Evolutionary conservation across 306 rosid species (phyloP).

Genomic region (Dalbergia cochinchinensis): DNA sequence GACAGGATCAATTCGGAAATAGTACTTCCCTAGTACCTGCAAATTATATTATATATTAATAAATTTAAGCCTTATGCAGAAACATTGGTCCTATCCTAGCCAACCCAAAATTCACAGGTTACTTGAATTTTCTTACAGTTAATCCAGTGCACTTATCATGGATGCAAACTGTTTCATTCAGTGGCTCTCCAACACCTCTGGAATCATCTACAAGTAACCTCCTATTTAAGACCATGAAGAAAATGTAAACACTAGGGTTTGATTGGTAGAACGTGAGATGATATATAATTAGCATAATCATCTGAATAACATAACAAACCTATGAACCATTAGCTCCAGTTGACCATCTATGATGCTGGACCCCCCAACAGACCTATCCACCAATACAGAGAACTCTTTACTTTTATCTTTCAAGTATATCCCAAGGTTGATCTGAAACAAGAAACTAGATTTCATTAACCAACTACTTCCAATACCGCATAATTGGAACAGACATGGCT

Average conservation of each 20-base stretch:
- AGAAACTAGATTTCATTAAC: conserved; percentile 36
- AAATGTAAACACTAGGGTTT: conserved; percentile 25
- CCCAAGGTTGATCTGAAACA: conserved; percentile 78
- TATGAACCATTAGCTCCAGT: conserved; percentile 85
- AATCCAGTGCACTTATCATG: conserved; percentile 72
- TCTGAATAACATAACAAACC: conserved; percentile 55
- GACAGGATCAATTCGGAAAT: conserved; percentile 78
- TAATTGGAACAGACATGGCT: conserved; percentile 20
- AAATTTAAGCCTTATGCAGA: conserved; percentile 28
- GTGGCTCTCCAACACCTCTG: conserved; percentile 88
- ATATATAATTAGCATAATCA: conserved; percentile 8
- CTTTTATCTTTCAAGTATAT: conserved; percentile 66
- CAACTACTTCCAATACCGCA: conserved; percentile 3
- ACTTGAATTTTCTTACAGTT: conserved; percentile 63
- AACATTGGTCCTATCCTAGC: conserved; percentile 16
- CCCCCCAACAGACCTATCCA: conserved; percentile 87
- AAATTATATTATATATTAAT: conserved; percentile 3
- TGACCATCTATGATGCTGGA: conserved; percentile 84
- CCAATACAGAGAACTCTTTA: conserved; percentile 75
- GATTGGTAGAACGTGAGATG: background rate
- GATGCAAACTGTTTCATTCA: conserved; percentile 87
- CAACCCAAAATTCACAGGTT: conserved; percentile 18
- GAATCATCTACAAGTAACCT: conserved; percentile 81
- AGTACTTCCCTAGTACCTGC: conserved; percentile 84
- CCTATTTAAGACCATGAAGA: conserved; percentile 52